Base-by-base conservation (phyloP, 2,329 filamentous ascomycete species). In the Trichoderma aggressivum region DNA sequence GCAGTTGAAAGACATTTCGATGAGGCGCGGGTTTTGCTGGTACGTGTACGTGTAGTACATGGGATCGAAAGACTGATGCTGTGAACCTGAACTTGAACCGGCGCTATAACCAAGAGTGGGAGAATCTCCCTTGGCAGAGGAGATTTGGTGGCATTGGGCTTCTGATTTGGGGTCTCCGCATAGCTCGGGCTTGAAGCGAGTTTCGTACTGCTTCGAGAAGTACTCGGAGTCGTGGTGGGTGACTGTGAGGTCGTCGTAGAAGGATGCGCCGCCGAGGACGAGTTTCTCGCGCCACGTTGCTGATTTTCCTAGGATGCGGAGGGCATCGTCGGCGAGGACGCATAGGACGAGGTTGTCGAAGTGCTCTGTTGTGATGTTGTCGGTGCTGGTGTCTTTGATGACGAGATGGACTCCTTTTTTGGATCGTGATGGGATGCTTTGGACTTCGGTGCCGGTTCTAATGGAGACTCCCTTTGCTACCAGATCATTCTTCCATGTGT, bases 1-100 rank as follows among this genome's bases (percentile, higher is more conserved):
- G 81, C 90, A 92, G 79, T 94, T 90, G 80, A 93, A 94, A 70
- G 87, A 90, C 89, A 91, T 91, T 77, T 91, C 89, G 8, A 91
- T 86, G 75, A 89, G 87, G 3, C 82, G 86, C 1, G 84, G 83
- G 74, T 90, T 86, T 16, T 85, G 72, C 0, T 82, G 79, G 77
- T 91, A 91, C 66, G 84, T 86, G 70, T 89, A 87, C 74, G 88
- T 91, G 76, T 87, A 86, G 80, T 91, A 91, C 89, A 91, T 91
- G 65, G 89, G 88, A 63, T 85, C 83, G 82, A 88, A 91, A 24
- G 85, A 85, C 32, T 77, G 85, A 83, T 88, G 43, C 84, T 85
- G 78, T 2, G 36, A 56, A 72, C 86, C 82, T n/a, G 39, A 32
- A 1, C 50, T 24, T 3, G 50, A 56, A 0, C 24, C 26, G 5